Evolutionary conservation across 2,329 filamentous ascomycete species (phyloP).

Genomic region (Fusarium zealandicum): DNA sequence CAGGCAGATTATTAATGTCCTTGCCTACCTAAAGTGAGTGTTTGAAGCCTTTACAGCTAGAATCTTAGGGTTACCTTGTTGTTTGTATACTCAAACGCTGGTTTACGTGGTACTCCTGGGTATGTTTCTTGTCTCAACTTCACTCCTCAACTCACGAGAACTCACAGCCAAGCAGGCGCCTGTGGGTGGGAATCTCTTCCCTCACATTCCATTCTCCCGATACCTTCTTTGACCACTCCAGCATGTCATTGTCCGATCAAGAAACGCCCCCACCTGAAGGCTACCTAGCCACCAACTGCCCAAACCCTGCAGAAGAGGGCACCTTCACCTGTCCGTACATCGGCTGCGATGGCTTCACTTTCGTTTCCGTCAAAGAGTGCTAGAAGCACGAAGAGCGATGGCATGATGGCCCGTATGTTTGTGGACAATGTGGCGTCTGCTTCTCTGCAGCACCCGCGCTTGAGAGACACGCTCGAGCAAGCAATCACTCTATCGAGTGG

Average conservation of each 20-base stretch:
- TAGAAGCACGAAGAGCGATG: conserved; percentile 36
- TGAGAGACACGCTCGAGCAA: conserved; percentile 23
- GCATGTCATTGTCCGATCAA: neutral
- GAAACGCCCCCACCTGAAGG: conserved; percentile 5
- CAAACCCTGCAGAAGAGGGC: conserved; percentile 16
- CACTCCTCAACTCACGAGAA: too few relatives aligned
- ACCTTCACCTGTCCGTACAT: conserved; percentile 36
- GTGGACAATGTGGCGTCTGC: conserved; percentile 26
- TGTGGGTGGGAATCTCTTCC: too few relatives aligned
- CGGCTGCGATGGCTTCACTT: conserved; percentile 38
- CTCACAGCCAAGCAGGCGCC: too few relatives aligned
- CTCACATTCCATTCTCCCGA: too few relatives aligned
- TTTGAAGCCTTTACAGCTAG: too few relatives aligned
- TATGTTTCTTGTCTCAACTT: too few relatives aligned
- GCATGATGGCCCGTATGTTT: conserved; percentile 35
- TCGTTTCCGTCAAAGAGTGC: conserved; percentile 31
- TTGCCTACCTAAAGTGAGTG: neutral
- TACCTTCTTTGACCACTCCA: too few relatives aligned
- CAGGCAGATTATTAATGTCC: neutral
- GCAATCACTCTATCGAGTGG: conserved; percentile 21
- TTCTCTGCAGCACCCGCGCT: conserved; percentile 38
- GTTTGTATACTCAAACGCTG: neutral
- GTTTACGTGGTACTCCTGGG: neutral
- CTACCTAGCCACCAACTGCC: conserved; percentile 21
- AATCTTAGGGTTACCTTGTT: too few relatives aligned